A percentile compares a stretch with the other conserved stretches of the same genome.
phyloP scores from a whole-genome alignment of 2,329 filamentous ascomycete species.

The Hypoxylon sp. region DNA sequence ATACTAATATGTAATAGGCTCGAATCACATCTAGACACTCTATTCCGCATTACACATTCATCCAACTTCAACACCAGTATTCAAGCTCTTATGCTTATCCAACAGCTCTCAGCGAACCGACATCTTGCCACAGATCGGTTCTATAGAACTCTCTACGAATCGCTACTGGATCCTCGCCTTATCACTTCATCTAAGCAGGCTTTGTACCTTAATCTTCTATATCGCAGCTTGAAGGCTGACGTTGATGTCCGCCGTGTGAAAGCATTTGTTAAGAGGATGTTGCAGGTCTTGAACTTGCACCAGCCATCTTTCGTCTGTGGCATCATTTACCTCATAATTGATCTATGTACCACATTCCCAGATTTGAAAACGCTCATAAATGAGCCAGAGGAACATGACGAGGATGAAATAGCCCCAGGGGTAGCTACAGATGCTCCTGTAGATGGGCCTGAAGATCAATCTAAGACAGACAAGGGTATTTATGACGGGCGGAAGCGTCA shows the following conservation, averaged over 20 bases:
- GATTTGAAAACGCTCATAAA: constrained; percentile 83
- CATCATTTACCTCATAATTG: constrained; percentile 88
- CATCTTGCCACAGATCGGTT: constrained; percentile 89
- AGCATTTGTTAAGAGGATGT: constrained; percentile 92
- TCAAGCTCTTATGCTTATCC: constrained; percentile 93
- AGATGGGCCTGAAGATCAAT: constrained; percentile 47
- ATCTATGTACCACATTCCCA: constrained; percentile 84
- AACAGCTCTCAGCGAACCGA: constrained; percentile 87
- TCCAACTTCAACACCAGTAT: constrained; percentile 99
- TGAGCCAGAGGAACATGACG: constrained; percentile 83
- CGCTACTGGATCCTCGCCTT: constrained; percentile 89
- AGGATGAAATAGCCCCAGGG: constrained; percentile 74
- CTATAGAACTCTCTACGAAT: constrained; percentile 96
- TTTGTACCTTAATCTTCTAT: constrained; percentile 92
- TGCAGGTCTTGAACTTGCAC: constrained; percentile 89
- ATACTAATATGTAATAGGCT: constrained; percentile 66
- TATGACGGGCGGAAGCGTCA: constrained; percentile 95
- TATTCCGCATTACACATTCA: constrained; percentile 96
- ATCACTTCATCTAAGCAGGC: constrained; percentile 94
- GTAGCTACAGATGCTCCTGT: constrained; percentile 59
- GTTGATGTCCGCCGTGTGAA: constrained; percentile 93
- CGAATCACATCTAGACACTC: constrained; percentile 89
- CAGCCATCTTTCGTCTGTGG: constrained; percentile 94
- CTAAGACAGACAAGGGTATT: constrained; percentile 52
- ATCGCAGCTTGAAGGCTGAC: constrained; percentile 89